These are phyloP conservation scores for Pyrenula massariospora DNA, from an alignment of 495 filamentous ascomycete species.

Conservation along the genomic window DNA sequence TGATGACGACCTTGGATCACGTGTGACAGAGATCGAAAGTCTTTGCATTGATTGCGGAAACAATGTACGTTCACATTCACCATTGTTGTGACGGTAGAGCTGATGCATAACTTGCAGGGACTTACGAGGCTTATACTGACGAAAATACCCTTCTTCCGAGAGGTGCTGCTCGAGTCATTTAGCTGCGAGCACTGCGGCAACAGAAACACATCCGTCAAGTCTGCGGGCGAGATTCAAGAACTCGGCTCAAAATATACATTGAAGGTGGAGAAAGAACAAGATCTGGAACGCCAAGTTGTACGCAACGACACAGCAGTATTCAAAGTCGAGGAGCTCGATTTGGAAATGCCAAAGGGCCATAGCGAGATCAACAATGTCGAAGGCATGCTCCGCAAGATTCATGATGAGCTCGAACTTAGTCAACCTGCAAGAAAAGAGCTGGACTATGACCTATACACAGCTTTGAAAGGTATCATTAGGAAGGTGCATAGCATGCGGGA, in stretches of 20 bases:
- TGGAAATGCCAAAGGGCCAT: conserved; percentile 82
- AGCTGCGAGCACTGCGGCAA: conserved; percentile 79
- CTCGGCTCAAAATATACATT: conserved; percentile 73
- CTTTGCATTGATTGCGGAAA: conserved; percentile 82
- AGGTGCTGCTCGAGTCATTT: conserved; percentile 95
- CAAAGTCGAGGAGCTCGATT: conserved; percentile 71
- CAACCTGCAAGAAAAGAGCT: conserved; percentile 64
- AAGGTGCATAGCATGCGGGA: conserved; percentile 62
- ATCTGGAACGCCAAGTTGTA: conserved; percentile 77
- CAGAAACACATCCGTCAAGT: conserved; percentile 82
- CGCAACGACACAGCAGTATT: conserved; percentile 79
- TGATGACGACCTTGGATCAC: conserved; percentile 27
- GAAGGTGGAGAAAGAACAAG: conserved; percentile 51
- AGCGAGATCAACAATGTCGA: conserved; percentile 89
- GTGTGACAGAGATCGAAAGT: conserved; percentile 41
- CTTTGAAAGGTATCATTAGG: conserved; percentile 60
- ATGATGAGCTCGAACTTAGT: conserved; percentile 62
- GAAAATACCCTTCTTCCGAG: conserved; percentile 88
- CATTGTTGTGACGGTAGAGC: too few relatives aligned
- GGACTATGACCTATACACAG: conserved; percentile 60
- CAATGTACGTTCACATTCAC: conserved; percentile 61
- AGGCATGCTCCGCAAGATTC: conserved; percentile 64
- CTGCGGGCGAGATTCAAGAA: conserved; percentile 81
- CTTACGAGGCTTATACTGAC: conserved; percentile 77
- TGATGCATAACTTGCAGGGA: conserved; percentile 61